Percentiles rank a stretch among this genome's conserved stretches.
These are phyloP conservation scores for Cladophialophora exuberans DNA, from an alignment of 2,329 filamentous ascomycete species.

Conservation along the genomic window DNA sequence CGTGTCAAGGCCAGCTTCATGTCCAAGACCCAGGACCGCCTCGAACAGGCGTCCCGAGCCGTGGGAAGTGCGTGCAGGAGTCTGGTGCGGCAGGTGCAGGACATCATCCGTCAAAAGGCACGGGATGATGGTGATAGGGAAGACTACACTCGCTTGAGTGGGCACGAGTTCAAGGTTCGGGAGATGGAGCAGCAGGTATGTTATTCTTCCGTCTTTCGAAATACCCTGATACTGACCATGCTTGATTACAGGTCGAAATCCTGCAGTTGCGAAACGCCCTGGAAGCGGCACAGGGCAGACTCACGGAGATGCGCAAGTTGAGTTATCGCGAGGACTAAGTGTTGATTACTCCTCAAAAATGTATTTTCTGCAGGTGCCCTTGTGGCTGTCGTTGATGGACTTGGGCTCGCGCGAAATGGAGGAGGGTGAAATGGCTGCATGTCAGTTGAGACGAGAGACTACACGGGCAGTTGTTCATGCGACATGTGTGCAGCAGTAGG, in stretches of 20 bases:
- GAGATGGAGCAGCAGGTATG: slow-evolving; percentile 99
- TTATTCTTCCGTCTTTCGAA: slow-evolving; percentile 35
- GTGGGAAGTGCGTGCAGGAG: slow-evolving; percentile 86
- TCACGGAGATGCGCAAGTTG: slow-evolving; percentile 98
- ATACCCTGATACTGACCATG: slow-evolving; percentile 7
- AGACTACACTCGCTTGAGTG: slow-evolving; percentile 85
- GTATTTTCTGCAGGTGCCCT: too few relatives aligned
- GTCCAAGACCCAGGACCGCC: slow-evolving; percentile 90
- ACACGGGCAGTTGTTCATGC: too few relatives aligned
- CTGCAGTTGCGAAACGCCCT: slow-evolving; percentile 90
- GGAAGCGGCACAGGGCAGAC: slow-evolving; percentile 73
- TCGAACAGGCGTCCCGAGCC: slow-evolving; percentile 90
- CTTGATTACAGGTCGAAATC: slow-evolving; percentile 78
- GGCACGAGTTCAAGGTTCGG: slow-evolving; percentile 96
- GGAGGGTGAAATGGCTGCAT: too few relatives aligned
- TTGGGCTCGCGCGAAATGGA: too few relatives aligned
- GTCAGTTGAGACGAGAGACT: too few relatives aligned
- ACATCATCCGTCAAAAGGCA: slow-evolving; percentile 86
- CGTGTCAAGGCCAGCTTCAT: slow-evolving; percentile 98
- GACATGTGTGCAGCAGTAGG: too few relatives aligned
- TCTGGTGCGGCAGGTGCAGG: slow-evolving; percentile 90
- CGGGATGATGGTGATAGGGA: slow-evolving; percentile 76
- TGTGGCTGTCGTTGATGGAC: too few relatives aligned
- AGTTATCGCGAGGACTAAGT: slow-evolving; percentile 81
- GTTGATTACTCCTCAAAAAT: too few relatives aligned